Conservation (phyloP, 2,329 filamentous ascomycete species). For the Pseudogymnoascus sp. region DNA sequence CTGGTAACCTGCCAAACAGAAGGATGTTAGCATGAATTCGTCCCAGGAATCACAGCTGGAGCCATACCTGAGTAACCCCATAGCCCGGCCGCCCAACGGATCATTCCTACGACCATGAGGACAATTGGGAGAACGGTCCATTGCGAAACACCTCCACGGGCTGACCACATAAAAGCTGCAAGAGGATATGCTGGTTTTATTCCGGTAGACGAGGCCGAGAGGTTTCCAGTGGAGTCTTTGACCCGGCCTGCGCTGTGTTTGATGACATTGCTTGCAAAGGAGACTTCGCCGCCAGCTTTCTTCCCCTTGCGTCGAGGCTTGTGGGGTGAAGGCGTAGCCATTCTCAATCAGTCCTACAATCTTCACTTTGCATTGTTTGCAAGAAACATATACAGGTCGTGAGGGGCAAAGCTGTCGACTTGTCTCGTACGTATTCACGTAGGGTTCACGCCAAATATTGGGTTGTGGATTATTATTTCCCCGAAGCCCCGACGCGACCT, state of each 20-base stretch:
- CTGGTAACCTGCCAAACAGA: slow-evolving; percentile 51
- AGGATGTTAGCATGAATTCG: background rate
- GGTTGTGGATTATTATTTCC: background rate
- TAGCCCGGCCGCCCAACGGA: slow-evolving; percentile 83
- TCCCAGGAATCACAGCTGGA: background rate
- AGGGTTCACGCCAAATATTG: background rate
- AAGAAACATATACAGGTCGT: background rate
- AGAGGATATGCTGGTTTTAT: slow-evolving; percentile 73
- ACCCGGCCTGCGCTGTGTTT: slow-evolving; percentile 14
- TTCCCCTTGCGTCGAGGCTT: slow-evolving; percentile 51
- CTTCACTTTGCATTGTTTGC: slow-evolving; percentile 8
- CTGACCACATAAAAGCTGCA: slow-evolving; percentile 89
- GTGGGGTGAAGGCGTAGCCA: slow-evolving; percentile 41
- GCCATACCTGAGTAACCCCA: slow-evolving; percentile 86
- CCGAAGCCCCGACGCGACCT: background rate
- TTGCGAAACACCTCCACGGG: slow-evolving; percentile 69
- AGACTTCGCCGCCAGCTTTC: slow-evolving; percentile 34
- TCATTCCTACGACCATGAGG: slow-evolving; percentile 82
- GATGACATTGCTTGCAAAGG: slow-evolving; percentile 23
- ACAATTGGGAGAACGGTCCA: slow-evolving; percentile 86
- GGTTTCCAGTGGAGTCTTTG: slow-evolving; percentile 5
- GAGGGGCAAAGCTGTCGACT: background rate
- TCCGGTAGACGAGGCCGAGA: slow-evolving; percentile 9
- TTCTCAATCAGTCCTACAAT: background rate
- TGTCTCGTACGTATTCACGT: background rate